Evolutionary conservation across 176 grass and related monocot species (phyloP).

Genomic region (Chrysopogon serrulatus): DNA sequence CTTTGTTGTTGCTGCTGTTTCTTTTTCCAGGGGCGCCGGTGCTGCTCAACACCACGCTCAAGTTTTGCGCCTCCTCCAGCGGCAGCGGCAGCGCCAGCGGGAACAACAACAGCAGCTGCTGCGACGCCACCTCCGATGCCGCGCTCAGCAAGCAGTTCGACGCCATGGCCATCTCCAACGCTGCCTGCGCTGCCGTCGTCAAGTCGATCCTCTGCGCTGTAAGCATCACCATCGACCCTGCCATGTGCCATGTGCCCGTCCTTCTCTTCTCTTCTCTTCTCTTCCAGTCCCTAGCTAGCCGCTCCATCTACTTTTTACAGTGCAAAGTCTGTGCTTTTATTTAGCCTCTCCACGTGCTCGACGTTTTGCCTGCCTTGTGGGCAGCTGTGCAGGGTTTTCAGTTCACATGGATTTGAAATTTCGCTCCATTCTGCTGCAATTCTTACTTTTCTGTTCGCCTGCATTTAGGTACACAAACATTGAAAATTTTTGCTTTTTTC

Average conservation of each 20-base stretch:
- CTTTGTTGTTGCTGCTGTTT: background rate
- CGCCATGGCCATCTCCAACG: slow-evolving; percentile 54
- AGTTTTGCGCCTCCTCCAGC: slow-evolving; percentile 43
- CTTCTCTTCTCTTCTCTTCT: too few species aligned
- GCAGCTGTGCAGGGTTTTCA: background rate
- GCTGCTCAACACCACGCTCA: slow-evolving; percentile 42
- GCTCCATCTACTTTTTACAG: too few species aligned
- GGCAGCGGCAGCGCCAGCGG: background rate
- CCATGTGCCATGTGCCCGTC: background rate
- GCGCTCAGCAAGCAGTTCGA: slow-evolving; percentile 43
- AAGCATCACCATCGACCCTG: background rate
- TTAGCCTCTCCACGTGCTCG: too few species aligned
- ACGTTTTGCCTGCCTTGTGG: background rate
- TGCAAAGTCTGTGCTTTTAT: background rate
- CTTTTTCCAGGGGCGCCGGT: slow-evolving; percentile 41
- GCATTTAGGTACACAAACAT: background rate
- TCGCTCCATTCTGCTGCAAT: background rate
- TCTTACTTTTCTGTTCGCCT: background rate
- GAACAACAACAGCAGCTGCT: slow-evolving; percentile 37
- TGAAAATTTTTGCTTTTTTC: background rate
- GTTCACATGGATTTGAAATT: background rate
- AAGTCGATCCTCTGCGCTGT: slow-evolving; percentile 75
- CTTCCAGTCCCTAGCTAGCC: too few species aligned
- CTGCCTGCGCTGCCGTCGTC: slow-evolving; percentile 51
- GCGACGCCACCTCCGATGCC: slow-evolving; percentile 43